Evolutionary conservation across 2,329 filamentous ascomycete species (phyloP), one percentile per base, ranked within the genome.

Genomic region (Cladosporium colombiae): DNA sequence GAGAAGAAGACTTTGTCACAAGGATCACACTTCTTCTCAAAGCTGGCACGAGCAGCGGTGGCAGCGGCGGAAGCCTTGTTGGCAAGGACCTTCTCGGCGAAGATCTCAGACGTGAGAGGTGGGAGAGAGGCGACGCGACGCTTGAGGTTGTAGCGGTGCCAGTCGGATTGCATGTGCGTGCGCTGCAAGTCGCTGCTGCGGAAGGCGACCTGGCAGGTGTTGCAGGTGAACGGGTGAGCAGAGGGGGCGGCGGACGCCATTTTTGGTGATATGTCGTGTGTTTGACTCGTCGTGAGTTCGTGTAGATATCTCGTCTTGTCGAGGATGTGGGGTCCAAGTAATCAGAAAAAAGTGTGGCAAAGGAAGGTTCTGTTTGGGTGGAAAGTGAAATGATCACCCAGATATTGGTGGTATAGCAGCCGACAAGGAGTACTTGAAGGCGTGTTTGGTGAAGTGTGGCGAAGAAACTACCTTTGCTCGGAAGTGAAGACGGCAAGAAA

Each of bases 121-220:
- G 94, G 93, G 6, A 98, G 84, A 6, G 91, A 92, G 50, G 94
- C 93, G 65, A 98, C 91, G 74, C 93, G 89, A 72, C 95, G 91
- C 82, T 98, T 97, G 74, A 98, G 86, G 78, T 99, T 99, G 71
- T 75, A 75, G 70, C 95, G 89, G 79, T 99, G 94, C 95, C 95
- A 99, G 81, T 99, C 95, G 73, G 90, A 95, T 79, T 95, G 93
- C 95, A 99, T 99, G 78, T 99, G 95, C 44, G 88, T 89, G 77
- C 95, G 89, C 81, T 99, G 95, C 65, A 96, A 85, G 76, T 98
- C 94, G 78, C 91, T 93, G 76, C 92, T 93, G 71, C 94, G 90
- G 81, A 98, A 99, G 62, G 94, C 95, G 72, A 99, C 93, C 78
- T 97, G 92, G 77, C 95, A 99, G 66, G 93, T 95, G 80, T 98